A percentile compares a stretch with the other conserved stretches of the same genome.
Conservation (phyloP, 495 filamentous ascomycete genomes). For the Halenospora varia region DNA sequence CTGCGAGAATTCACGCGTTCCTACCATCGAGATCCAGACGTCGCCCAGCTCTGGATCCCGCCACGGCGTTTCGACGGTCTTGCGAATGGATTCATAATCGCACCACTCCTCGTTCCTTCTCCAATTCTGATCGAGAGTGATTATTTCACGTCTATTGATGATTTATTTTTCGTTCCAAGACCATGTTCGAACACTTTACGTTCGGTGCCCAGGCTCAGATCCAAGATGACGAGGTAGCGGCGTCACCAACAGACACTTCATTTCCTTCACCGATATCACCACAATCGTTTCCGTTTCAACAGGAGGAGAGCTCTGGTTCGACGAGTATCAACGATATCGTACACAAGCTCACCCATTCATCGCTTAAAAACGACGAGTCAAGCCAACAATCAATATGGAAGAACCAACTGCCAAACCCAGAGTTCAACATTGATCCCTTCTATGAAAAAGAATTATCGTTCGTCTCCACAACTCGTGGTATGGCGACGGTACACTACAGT, state of each 20-base stretch:
- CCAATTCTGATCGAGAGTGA: not conserved
- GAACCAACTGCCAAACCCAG: not conserved
- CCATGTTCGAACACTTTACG: slow-evolving; percentile 23
- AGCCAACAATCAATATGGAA: slow-evolving; percentile 10
- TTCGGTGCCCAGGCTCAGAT: slow-evolving; percentile 16
- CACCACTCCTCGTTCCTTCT: slow-evolving; percentile 4
- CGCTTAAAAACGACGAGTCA: slow-evolving; percentile 7
- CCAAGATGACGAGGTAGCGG: not conserved
- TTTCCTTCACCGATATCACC: slow-evolving; percentile 9
- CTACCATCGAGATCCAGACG: not conserved
- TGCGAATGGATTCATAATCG: slow-evolving; percentile 19
- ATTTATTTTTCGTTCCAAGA: not conserved
- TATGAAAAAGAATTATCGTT: slow-evolving; percentile 10
- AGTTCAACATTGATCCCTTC: not conserved
- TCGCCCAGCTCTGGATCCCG: slow-evolving; percentile 12
- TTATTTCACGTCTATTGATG: not conserved
- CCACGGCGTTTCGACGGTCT: slow-evolving; percentile 18
- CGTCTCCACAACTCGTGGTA: slow-evolving; percentile 9
- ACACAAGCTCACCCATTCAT: slow-evolving; percentile 14
- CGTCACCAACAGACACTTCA: not conserved
- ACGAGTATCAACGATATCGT: slow-evolving; percentile 10
- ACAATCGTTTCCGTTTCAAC: not conserved
- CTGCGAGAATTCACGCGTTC: too few relatives aligned
- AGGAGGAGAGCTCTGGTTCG: not conserved
- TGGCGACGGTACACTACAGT: not conserved